Conservation (phyloP, 2,329 filamentous ascomycete species). For the Colletotrichum shisoi region DNA sequence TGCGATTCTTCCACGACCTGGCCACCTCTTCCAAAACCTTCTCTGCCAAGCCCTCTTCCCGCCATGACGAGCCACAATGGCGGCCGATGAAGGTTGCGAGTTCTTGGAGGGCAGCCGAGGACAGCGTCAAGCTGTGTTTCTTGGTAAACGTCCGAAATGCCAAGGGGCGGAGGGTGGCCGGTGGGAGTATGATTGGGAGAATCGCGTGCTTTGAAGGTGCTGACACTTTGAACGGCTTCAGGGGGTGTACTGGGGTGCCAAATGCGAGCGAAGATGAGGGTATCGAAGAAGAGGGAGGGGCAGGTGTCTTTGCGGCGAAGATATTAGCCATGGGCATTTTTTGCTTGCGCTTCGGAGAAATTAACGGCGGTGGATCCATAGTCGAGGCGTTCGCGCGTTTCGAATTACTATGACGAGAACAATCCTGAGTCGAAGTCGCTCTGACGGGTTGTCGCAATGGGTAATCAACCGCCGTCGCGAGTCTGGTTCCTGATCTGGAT, state of each 20-base stretch:
- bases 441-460: neutral
- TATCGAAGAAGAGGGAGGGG: constrained; percentile 64
- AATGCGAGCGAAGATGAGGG: constrained; percentile 92
- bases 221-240: constrained; percentile 68
- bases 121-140: constrained; percentile 93
- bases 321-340: constrained; percentile 50
- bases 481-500: neutral
- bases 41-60: constrained; percentile 92
- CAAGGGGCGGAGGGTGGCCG: constrained; percentile 83
- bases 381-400: constrained; percentile 12
- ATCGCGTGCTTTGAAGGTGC: constrained; percentile 65
- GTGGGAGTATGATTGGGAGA: constrained; percentile 87
- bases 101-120: constrained; percentile 82
- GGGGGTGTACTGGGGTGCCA: constrained; percentile 82
- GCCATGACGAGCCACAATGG: constrained; percentile 95
- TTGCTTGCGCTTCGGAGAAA: constrained; percentile 42
- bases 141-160: constrained; percentile 97
- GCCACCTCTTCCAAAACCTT: constrained; percentile 91
- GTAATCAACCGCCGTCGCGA: constrained; percentile 1
- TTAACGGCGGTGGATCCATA: constrained; percentile 48
- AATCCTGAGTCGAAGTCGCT: neutral
- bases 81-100: constrained; percentile 90
- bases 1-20: constrained; percentile 87
- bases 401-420: neutral
- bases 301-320: constrained; percentile 50